Evolutionary conservation across 331 rosid genomes (phyloP).

Genomic region (Ulmus americana): DNA sequence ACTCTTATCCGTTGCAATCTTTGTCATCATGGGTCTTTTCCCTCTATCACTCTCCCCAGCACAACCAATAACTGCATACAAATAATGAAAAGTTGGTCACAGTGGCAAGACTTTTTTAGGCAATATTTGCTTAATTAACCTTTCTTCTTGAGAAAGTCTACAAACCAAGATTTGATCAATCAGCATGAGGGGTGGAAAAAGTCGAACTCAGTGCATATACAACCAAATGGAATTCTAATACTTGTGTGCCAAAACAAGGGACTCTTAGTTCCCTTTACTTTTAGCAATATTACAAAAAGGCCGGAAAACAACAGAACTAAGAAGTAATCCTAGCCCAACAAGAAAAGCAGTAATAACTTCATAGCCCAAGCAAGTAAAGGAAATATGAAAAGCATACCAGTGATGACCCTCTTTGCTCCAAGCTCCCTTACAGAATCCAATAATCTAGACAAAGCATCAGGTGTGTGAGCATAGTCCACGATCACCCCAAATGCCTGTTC

Average conservation of each 20-base stretch:
- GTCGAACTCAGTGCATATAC: no score
- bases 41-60: slow-evolving; percentile 73
- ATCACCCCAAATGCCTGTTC: slow-evolving; percentile 92
- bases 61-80: slow-evolving; percentile 65
- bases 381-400: slow-evolving; percentile 50
- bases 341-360: background rate
- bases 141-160: no score
- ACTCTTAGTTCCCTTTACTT: background rate
- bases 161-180: no score
- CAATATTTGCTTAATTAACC: background rate
- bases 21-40: slow-evolving; percentile 83
- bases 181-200: no score
- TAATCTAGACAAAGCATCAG: slow-evolving; percentile 82
- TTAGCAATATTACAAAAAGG: background rate
- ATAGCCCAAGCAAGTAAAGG: background rate
- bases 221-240: no score
- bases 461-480: slow-evolving; percentile 88
- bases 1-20: slow-evolving; percentile 92
- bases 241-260: no score
- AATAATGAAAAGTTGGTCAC: slow-evolving; percentile 18
- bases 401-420: slow-evolving; percentile 76
- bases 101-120: slow-evolving; percentile 5
- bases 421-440: slow-evolving; percentile 92
- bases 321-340: background rate
- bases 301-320: background rate